Percentiles rank a stretch among this genome's conserved stretches.
These are phyloP conservation scores for Bidens hawaiensis DNA, from an alignment of 140 eudicot genomes.

Conservation along the genomic window DNA sequence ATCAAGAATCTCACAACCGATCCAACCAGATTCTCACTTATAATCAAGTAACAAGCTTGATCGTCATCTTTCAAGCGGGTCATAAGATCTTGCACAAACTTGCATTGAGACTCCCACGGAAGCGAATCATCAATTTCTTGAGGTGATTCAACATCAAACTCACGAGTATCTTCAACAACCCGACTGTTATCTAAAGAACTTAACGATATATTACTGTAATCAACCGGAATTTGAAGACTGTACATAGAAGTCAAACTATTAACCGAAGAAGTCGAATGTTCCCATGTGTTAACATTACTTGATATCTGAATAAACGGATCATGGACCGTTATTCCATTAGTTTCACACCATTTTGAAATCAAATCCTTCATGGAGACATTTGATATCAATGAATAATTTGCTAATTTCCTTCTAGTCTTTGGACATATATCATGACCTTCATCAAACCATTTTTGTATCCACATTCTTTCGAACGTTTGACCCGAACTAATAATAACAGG, in stretches of 20 bases:
- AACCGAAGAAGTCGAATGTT: constrained; percentile 56
- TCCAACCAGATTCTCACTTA: constrained; percentile 39
- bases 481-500: constrained; percentile 89
- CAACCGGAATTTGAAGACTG: constrained; percentile 54
- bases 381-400: constrained; percentile 39
- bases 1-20: constrained; percentile 54
- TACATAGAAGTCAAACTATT: constrained; percentile 66
- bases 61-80: constrained; percentile 36
- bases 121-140: constrained; percentile 41
- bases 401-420: constrained; percentile 43
- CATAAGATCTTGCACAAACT: constrained; percentile 44
- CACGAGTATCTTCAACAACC: constrained; percentile 20
- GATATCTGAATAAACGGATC: constrained; percentile 37
- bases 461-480: constrained; percentile 70
- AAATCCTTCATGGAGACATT: constrained; percentile 53
- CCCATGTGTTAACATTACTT: constrained; percentile 31
- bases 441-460: constrained; percentile 83
- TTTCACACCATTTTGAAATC: constrained; percentile 57
- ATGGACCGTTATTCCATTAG: constrained; percentile 26
- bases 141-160: constrained; percentile 23
- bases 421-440: constrained; percentile 84
- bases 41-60: constrained; percentile 28
- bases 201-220: constrained; percentile 56
- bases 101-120: constrained; percentile 70
- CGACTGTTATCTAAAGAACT: constrained; percentile 46